Percentiles rank a stretch among this genome's conserved stretches.
phyloP scores from a whole-genome alignment of 2,329 filamentous ascomycete species.

The Thelonectria olida region DNA sequence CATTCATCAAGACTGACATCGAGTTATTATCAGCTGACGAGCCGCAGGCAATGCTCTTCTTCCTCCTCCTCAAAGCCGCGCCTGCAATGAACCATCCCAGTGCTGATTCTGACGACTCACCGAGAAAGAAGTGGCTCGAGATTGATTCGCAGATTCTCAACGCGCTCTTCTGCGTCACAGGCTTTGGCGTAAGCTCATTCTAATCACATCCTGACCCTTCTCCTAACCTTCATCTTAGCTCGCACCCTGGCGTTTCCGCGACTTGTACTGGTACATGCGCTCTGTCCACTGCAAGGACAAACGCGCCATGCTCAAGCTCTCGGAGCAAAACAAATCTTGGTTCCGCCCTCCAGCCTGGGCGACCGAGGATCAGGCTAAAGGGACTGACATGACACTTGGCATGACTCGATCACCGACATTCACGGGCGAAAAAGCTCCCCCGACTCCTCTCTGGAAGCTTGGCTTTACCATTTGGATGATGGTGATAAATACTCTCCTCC shows the following conservation, averaged over 20 bases:
- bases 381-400: background rate
- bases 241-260: slow-evolving; percentile 83
- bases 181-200: too few relatives aligned
- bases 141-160: slow-evolving; percentile 83
- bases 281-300: slow-evolving; percentile 29
- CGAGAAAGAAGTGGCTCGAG: slow-evolving; percentile 83
- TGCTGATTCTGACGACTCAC: slow-evolving; percentile 75
- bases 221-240: too few relatives aligned
- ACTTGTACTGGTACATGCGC: slow-evolving; percentile 67
- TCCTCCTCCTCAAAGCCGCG: slow-evolving; percentile 38
- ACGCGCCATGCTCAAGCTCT: slow-evolving; percentile 33
- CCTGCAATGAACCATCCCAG: slow-evolving; percentile 30
- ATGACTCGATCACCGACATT: slow-evolving; percentile 3
- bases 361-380: background rate
- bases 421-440: slow-evolving; percentile 9
- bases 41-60: slow-evolving; percentile 42
- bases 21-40: background rate
- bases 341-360: slow-evolving; percentile 41
- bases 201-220: too few relatives aligned
- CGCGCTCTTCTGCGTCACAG: slow-evolving; percentile 84
- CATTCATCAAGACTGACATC: background rate
- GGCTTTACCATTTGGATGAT: slow-evolving; percentile 23
- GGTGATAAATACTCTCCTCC: slow-evolving; percentile 11
- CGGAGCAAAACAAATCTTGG: slow-evolving; percentile 38
- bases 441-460: slow-evolving; percentile 16